Percentiles rank a stretch among this genome's conserved stretches.
These are phyloP conservation scores for Agrostemma githago DNA, from an alignment of 148 eudicot genomes.

Conservation along the genomic window DNA sequence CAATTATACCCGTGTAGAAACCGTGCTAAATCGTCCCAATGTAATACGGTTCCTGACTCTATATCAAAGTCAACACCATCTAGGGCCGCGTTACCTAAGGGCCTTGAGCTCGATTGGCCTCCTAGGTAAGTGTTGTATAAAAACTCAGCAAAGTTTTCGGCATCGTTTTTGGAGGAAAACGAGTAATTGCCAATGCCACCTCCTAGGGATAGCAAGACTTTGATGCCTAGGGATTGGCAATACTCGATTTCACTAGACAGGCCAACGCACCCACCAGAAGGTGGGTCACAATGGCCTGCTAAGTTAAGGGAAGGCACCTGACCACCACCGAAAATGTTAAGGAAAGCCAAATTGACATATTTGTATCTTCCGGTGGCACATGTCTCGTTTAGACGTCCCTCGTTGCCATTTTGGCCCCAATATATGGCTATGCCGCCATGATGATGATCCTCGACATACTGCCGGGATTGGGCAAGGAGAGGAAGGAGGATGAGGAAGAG, in stretches of 20 bases:
- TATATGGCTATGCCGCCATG: slow-evolving; percentile 41
- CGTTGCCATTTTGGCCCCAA: slow-evolving; percentile 47
- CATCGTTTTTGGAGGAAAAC: slow-evolving; percentile 33
- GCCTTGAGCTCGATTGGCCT: slow-evolving; percentile 30
- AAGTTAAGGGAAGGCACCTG: slow-evolving; percentile 40
- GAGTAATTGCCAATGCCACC: slow-evolving; percentile 50
- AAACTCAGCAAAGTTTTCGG: slow-evolving; percentile 30
- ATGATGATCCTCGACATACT: background rate
- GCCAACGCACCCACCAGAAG: slow-evolving; percentile 32
- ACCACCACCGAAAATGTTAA: slow-evolving; percentile 42
- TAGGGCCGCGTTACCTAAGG: slow-evolving; percentile 34
- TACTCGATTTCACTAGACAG: slow-evolving; percentile 32
- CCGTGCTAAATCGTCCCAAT: slow-evolving; percentile 39
- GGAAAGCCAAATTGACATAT: slow-evolving; percentile 42
- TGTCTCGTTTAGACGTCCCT: slow-evolving; percentile 39
- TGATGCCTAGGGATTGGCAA: slow-evolving; percentile 38
- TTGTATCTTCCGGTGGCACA: slow-evolving; percentile 40
- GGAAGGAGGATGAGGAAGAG: slow-evolving; percentile 34
- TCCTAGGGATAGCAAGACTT: slow-evolving; percentile 41
- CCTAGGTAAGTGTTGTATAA: slow-evolving; percentile 36
- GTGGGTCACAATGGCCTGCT: slow-evolving; percentile 47
- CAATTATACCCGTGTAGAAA: slow-evolving; percentile 18
- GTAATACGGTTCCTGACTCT: slow-evolving; percentile 32
- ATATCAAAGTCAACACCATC: slow-evolving; percentile 50
- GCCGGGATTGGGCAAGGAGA: slow-evolving; percentile 16